These are phyloP conservation scores for Trichosanthes truncata DNA, from an alignment of 306 rosid genomes.

Conservation along the genomic window DNA sequence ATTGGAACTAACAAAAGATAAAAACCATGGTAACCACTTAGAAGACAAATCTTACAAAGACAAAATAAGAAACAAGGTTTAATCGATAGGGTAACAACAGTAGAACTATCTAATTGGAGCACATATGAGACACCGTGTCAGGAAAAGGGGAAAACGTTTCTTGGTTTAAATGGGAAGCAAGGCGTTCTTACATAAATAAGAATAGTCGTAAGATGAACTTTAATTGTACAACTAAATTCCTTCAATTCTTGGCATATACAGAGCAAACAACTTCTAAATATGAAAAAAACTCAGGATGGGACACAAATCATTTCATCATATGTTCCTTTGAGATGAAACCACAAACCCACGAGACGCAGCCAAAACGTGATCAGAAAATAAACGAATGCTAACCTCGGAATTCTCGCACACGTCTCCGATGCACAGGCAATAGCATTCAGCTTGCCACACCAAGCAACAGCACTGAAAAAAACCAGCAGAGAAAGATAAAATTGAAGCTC, in stretches of 20 bases:
- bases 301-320: neutral
- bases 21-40: neutral
- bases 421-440: constrained; percentile 97
- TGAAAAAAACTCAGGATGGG: neutral
- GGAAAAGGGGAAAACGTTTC: neutral
- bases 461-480: constrained; percentile 40
- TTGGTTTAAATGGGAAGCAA: neutral
- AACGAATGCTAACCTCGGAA: constrained; percentile 63
- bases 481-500: neutral
- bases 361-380: neutral
- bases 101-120: neutral
- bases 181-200: neutral
- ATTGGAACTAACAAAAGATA: constrained; percentile 43
- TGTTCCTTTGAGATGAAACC: neutral
- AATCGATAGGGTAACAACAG: neutral
- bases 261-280: neutral
- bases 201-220: neutral
- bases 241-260: neutral
- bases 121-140: neutral
- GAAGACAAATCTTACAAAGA: neutral
- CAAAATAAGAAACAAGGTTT: neutral
- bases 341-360: neutral
- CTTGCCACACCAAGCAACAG: constrained; percentile 94
- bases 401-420: constrained; percentile 87
- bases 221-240: neutral